Conservation (phyloP, 2,329 filamentous ascomycete genomes). For the Fusarium falciforme region DNA sequence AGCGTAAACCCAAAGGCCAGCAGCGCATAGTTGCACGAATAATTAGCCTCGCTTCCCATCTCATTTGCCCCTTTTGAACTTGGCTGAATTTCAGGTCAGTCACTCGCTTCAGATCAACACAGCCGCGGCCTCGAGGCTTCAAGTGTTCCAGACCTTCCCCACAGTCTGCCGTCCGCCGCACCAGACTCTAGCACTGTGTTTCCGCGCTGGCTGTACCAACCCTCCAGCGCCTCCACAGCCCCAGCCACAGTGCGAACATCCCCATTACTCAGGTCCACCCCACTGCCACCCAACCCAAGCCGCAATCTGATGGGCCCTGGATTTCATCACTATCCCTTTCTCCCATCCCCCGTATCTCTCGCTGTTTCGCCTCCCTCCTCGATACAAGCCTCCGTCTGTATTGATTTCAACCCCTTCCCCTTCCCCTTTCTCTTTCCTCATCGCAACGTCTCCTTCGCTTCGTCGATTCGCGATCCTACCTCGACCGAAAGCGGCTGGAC, state of each 20-base stretch:
- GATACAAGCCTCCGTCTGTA: constrained; percentile 24
- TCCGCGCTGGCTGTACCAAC: background rate
- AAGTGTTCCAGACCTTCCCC: constrained; percentile 29
- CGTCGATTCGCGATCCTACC: constrained; percentile 28
- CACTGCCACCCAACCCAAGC: constrained; percentile 31
- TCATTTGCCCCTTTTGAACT: constrained; percentile 40
- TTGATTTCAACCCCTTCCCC: constrained; percentile 25
- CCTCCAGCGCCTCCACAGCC: background rate
- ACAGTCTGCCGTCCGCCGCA: constrained; percentile 29
- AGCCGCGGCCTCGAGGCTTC: constrained; percentile 33
- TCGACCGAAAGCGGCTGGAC: constrained; percentile 36
- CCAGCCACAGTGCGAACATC: constrained; percentile 35
- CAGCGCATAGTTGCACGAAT: constrained; percentile 5
- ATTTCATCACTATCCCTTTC: constrained; percentile 46
- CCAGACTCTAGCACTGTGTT: constrained; percentile 34
- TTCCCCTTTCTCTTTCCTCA: constrained; percentile 1
- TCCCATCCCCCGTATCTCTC: constrained; percentile 34
- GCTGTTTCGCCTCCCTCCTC: constrained; percentile 34
- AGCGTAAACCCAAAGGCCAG: constrained; percentile 13
- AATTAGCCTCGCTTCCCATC: constrained; percentile 28
- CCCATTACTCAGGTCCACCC: constrained; percentile 27
- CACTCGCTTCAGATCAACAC: constrained; percentile 33
- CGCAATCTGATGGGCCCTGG: constrained; percentile 40
- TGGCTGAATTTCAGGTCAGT: background rate
- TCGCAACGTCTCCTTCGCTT: constrained; percentile 19